phyloP scores from a whole-genome alignment of 306 rosid genomes.

The Trifolium repens region DNA sequence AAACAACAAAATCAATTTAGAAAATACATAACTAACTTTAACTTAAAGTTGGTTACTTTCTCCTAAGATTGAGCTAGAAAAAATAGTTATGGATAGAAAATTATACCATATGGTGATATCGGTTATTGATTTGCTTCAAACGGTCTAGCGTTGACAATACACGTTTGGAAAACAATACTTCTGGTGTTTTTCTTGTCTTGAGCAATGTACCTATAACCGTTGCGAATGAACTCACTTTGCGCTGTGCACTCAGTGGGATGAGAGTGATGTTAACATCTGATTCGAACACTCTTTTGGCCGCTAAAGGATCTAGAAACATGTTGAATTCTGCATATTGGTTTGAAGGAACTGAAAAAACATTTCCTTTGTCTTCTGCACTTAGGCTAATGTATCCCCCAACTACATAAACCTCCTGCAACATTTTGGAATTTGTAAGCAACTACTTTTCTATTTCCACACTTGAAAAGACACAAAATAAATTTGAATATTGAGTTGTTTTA shows the following conservation, averaged over 20 bases:
- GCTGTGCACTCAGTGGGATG: slow-evolving; percentile 72
- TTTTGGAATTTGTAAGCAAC: not conserved
- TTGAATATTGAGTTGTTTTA: not conserved
- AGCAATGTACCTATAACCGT: slow-evolving; percentile 42
- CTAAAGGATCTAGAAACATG: slow-evolving; percentile 83
- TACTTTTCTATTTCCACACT: not conserved
- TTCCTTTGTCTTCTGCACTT: slow-evolving; percentile 60
- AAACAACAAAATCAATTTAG: slow-evolving; percentile 18
- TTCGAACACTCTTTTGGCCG: slow-evolving; percentile 74
- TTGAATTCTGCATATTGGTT: slow-evolving; percentile 83
- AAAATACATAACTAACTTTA: not conserved
- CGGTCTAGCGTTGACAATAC: slow-evolving; percentile 59
- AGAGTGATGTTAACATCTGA: slow-evolving; percentile 68
- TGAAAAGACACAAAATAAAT: not conserved
- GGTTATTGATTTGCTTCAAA: slow-evolving; percentile 51
- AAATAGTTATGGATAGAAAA: slow-evolving; percentile 25
- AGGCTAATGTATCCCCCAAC: slow-evolving; percentile 80
- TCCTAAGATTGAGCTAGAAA: slow-evolving; percentile 17
- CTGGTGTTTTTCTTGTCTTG: slow-evolving; percentile 55
- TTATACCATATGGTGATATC: slow-evolving; percentile 80
- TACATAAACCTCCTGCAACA: slow-evolving; percentile 73
- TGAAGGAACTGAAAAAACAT: slow-evolving; percentile 72
- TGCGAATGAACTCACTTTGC: slow-evolving; percentile 56
- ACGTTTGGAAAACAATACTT: slow-evolving; percentile 55
- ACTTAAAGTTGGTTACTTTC: not conserved